These are phyloP conservation scores for Crithidia bombi DNA, from an alignment of 208 protist species.

Conservation along the genomic window DNA sequence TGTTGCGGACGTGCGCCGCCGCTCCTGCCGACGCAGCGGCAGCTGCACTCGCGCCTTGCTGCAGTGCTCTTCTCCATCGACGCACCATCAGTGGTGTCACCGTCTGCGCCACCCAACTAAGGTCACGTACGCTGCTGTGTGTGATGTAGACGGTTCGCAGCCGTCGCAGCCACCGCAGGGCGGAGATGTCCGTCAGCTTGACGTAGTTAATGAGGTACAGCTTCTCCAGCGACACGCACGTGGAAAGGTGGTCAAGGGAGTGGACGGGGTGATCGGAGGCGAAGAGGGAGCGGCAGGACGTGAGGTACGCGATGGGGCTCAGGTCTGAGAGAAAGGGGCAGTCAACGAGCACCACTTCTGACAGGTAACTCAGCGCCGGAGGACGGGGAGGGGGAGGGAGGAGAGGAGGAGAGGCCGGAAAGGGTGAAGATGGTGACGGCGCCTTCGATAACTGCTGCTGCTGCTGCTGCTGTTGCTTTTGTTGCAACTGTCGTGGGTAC, in stretches of 20 bases:
- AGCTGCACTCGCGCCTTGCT: background rate
- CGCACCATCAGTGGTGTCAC: background rate
- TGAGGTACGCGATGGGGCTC: constrained; percentile 20
- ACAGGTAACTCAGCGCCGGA: constrained; percentile 13
- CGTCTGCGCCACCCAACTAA: constrained; percentile 20
- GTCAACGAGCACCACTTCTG: constrained; percentile 23
- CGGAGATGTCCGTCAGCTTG: constrained; percentile 6
- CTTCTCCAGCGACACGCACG: constrained; percentile 15
- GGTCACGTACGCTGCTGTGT: constrained; percentile 22
- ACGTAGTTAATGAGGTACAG: constrained; percentile 18
- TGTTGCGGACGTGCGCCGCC: background rate
- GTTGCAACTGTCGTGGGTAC: background rate
- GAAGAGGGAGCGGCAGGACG: constrained; percentile 13
- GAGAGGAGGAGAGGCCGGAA: background rate
- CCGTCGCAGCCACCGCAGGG: constrained; percentile 17
- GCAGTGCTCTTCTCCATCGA: background rate
- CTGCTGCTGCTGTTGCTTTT: background rate
- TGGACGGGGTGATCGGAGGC: constrained; percentile 17
- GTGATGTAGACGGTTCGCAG: constrained; percentile 22
- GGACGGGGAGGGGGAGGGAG: background rate
- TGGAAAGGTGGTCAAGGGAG: constrained; percentile 7
- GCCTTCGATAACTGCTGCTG: background rate
- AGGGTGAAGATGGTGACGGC: background rate
- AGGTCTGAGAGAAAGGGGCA: constrained; percentile 26
- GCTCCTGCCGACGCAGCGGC: background rate